phyloP scores from a whole-genome alignment of 208 protist species.

The Trypanosoma vivax region DNA sequence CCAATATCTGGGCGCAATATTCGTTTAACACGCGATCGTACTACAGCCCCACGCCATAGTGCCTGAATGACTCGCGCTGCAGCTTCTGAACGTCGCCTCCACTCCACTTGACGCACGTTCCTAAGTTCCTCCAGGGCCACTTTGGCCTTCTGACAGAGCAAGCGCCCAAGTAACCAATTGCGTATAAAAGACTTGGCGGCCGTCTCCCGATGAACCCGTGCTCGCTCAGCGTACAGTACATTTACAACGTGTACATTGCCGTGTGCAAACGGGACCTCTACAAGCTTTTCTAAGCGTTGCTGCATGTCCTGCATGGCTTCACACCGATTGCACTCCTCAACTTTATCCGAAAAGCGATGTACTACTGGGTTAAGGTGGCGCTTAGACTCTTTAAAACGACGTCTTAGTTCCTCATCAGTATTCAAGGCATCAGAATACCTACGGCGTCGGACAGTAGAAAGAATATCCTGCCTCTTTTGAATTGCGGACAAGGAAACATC shows the following conservation, averaged over 20 bases:
- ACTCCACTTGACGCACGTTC: constrained; percentile 12
- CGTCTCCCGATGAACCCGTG: constrained; percentile 12
- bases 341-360: constrained; percentile 15
- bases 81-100: constrained; percentile 29
- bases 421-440: constrained; percentile 13
- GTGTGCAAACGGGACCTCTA: constrained; percentile 1
- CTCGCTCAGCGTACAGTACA: constrained; percentile 20
- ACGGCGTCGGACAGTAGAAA: constrained; percentile 5
- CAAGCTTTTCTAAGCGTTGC: not conserved
- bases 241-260: constrained; percentile 11
- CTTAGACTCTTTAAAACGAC: constrained; percentile 14
- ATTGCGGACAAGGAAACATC: constrained; percentile 10
- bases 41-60: constrained; percentile 70
- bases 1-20: constrained; percentile 25
- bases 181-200: constrained; percentile 22
- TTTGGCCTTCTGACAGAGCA: constrained; percentile 23
- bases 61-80: constrained; percentile 74
- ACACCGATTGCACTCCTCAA: constrained; percentile 14
- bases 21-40: constrained; percentile 60
- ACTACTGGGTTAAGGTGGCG: constrained; percentile 13
- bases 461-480: constrained; percentile 21
- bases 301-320: constrained; percentile 5
- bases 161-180: constrained; percentile 22
- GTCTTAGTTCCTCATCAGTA: constrained; percentile 12
- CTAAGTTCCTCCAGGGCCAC: constrained; percentile 24